Conservation (phyloP, 352 stramenopile genomes). For the Phytophthora cajani region DNA sequence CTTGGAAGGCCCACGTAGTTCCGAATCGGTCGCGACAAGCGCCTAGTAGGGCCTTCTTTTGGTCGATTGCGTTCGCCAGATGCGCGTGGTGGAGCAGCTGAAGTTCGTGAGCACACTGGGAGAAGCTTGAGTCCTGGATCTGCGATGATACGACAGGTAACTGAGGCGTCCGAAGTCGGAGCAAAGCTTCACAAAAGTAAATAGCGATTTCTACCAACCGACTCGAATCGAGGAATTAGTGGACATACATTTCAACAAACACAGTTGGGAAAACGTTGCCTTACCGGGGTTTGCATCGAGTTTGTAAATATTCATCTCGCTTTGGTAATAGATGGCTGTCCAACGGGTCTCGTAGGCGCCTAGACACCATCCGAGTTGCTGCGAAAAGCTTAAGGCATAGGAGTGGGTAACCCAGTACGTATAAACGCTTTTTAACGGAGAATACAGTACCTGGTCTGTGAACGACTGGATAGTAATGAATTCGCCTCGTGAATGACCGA, state of each 20-base stretch:
- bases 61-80: slow-evolving; percentile 35
- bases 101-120: slow-evolving; percentile 47
- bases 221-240: neutral
- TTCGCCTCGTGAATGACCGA: slow-evolving; percentile 27
- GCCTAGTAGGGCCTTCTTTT: slow-evolving; percentile 42
- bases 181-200: slow-evolving; percentile 34
- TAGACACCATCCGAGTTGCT: slow-evolving; percentile 51
- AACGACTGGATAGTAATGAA: slow-evolving; percentile 8
- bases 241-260: neutral
- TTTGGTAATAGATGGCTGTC: slow-evolving; percentile 50
- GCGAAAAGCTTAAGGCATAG: slow-evolving; percentile 35
- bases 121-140: slow-evolving; percentile 36
- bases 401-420: neutral
- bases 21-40: slow-evolving; percentile 36
- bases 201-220: slow-evolving; percentile 41
- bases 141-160: slow-evolving; percentile 24
- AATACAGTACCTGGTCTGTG: slow-evolving; percentile 25
- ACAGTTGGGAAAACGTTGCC: neutral
- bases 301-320: slow-evolving; percentile 55
- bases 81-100: slow-evolving; percentile 46
- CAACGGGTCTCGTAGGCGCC: slow-evolving; percentile 52
- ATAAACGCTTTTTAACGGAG: neutral
- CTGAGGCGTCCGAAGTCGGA: slow-evolving; percentile 35
- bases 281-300: slow-evolving; percentile 59
- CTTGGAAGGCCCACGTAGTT: slow-evolving; percentile 15